These are phyloP conservation scores for Candida palmyrensis DNA, from an alignment of 805 yeast species.

Conservation along the genomic window DNA sequence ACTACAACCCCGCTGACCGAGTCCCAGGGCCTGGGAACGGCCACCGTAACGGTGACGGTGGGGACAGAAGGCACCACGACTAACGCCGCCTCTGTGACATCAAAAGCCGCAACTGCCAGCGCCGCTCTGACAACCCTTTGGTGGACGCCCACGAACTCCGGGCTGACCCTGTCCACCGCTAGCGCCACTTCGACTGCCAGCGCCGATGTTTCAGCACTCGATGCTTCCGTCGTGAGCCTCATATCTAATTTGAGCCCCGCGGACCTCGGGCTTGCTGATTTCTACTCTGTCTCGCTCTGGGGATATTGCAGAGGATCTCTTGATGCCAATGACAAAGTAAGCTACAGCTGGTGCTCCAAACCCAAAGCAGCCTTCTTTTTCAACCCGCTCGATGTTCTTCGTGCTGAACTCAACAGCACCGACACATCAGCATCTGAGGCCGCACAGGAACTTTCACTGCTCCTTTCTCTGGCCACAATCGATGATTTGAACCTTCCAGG, in stretches of 20 bases:
- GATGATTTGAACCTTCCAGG: constrained; percentile 43
- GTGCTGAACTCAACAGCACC: constrained; percentile 25
- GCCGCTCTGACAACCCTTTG: not conserved
- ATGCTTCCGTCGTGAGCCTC: constrained; percentile 16
- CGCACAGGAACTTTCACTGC: too few relatives aligned
- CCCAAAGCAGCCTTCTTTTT: constrained; percentile 54
- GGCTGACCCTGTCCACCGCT: constrained; percentile 2
- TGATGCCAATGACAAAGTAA: constrained; percentile 19
- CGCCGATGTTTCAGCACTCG: constrained; percentile 4
- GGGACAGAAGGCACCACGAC: not conserved
- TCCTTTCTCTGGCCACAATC: too few relatives aligned
- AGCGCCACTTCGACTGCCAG: constrained; percentile 6
- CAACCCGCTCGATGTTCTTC: constrained; percentile 42
- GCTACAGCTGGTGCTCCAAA: constrained; percentile 46
- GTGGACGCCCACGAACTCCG: not conserved
- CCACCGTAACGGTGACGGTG: constrained; percentile 1
- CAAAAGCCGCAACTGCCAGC: constrained; percentile 1
- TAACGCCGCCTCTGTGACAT: constrained; percentile 1
- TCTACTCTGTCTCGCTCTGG: constrained; percentile 36
- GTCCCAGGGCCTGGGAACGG: not conserved
- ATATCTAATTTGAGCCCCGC: constrained; percentile 15
- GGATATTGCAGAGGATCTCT: constrained; percentile 37
- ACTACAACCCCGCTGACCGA: not conserved
- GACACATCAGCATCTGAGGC: constrained; percentile 6
- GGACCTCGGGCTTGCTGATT: constrained; percentile 37